Conservation (phyloP, 2,329 filamentous ascomycete genomes). For the Botrytis pseudocinerea region DNA sequence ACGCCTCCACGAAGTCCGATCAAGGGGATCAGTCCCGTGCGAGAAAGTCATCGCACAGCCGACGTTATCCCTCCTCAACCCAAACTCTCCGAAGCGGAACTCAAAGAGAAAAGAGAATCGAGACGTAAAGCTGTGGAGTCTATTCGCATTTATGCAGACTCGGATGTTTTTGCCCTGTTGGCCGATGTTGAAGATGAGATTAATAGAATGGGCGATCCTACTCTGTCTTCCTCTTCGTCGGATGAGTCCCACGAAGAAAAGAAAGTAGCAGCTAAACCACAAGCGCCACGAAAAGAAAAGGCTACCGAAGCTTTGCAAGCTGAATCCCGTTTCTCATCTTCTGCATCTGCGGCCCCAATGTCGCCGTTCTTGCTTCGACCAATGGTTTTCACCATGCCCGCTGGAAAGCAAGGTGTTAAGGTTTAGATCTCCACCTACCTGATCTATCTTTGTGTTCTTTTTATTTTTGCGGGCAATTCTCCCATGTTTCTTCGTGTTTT, state of each 20-base stretch:
- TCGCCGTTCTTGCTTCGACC: slow-evolving; percentile 18
- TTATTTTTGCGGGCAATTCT: not conserved
- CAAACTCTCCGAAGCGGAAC: not conserved
- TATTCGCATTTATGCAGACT: slow-evolving; percentile 67
- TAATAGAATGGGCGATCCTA: slow-evolving; percentile 42
- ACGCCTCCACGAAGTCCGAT: slow-evolving; percentile 46
- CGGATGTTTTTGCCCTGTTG: slow-evolving; percentile 65
- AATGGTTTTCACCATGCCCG: slow-evolving; percentile 19
- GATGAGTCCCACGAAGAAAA: not conserved
- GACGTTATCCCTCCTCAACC: not conserved
- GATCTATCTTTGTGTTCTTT: not conserved
- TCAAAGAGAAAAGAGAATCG: slow-evolving; percentile 20
- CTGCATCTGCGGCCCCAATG: not conserved
- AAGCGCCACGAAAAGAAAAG: not conserved
- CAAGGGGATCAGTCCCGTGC: slow-evolving; percentile 35
- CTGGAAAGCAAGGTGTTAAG: slow-evolving; percentile 16
- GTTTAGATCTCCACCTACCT: not conserved
- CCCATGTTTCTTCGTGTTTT: not conserved
- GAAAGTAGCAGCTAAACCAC: not conserved
- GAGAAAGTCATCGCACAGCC: not conserved
- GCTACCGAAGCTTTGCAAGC: not conserved
- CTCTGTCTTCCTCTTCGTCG: not conserved
- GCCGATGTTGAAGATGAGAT: slow-evolving; percentile 67
- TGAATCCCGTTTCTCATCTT: not conserved
- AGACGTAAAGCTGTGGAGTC: slow-evolving; percentile 55